These are phyloP conservation scores for Apiospora arundinis DNA, from an alignment of 2,329 filamentous ascomycete genomes.

Conservation along the genomic window DNA sequence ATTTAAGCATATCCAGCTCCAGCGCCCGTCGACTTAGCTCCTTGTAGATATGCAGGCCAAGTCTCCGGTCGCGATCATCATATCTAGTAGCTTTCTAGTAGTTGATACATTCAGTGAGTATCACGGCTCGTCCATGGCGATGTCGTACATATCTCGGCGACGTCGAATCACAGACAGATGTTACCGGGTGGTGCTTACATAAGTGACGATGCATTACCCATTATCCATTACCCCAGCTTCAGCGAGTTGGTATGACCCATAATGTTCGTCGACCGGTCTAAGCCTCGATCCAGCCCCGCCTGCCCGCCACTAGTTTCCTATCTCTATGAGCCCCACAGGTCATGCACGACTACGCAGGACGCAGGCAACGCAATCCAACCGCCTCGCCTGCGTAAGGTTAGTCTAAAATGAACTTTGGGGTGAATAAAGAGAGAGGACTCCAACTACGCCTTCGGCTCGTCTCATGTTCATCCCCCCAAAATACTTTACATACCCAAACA, in stretches of 20 bases:
- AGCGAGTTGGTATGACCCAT: background rate
- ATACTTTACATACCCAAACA: background rate
- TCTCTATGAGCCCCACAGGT: background rate
- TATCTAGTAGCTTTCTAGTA: too few relatives aligned
- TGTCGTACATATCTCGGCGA: too few relatives aligned
- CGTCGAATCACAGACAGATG: too few relatives aligned
- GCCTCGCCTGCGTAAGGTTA: background rate
- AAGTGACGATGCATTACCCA: background rate
- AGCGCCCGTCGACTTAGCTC: too few relatives aligned
- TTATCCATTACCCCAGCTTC: background rate
- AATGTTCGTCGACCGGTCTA: background rate
- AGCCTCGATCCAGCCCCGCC: background rate
- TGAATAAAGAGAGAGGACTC: background rate
- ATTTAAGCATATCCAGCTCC: too few relatives aligned
- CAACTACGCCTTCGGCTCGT: background rate
- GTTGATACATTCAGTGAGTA: too few relatives aligned
- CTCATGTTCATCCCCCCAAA: conserved; percentile 8
- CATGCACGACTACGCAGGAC: background rate
- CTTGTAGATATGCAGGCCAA: too few relatives aligned
- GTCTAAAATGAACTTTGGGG: background rate
- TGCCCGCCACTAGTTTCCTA: conserved; percentile 1
- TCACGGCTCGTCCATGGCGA: too few relatives aligned
- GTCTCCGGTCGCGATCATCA: too few relatives aligned
- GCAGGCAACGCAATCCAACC: conserved; percentile 12
- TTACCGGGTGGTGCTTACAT: too few relatives aligned